phyloP scores from a whole-genome alignment of 106 monocot species.

The Iris macrosiphon region DNA sequence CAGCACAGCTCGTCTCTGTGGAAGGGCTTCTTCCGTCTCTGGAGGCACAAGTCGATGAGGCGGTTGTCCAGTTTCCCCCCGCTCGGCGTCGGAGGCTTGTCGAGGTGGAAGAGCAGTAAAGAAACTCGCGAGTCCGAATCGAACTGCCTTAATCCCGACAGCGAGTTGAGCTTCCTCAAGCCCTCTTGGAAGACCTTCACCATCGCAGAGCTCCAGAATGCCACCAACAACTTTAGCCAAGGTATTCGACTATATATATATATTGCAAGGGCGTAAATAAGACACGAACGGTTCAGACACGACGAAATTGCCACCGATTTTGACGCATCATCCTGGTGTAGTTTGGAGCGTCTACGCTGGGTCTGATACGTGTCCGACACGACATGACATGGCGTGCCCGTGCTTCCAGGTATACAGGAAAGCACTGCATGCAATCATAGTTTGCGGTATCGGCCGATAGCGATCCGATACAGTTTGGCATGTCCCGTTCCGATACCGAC shows the following conservation, averaged over 20 bases:
- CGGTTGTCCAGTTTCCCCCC: constrained; percentile 59
- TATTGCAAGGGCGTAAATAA: too few relatives aligned
- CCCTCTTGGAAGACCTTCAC: constrained; percentile 61
- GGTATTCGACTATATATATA: constrained; percentile 34
- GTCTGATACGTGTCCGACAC: too few relatives aligned
- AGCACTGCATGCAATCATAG: too few relatives aligned
- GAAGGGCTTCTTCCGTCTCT: constrained; percentile 32
- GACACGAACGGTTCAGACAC: too few relatives aligned
- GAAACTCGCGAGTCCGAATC: background rate
- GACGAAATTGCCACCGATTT: too few relatives aligned
- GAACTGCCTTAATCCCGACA: background rate
- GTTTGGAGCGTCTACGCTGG: too few relatives aligned
- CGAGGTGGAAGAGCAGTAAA: constrained; percentile 22
- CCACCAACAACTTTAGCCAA: constrained; percentile 59
- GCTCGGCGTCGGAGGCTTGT: constrained; percentile 19
- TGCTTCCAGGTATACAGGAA: too few relatives aligned
- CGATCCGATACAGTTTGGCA: too few relatives aligned
- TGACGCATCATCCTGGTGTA: too few relatives aligned
- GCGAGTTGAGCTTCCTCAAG: constrained; percentile 19
- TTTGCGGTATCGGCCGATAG: too few relatives aligned
- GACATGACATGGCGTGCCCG: too few relatives aligned
- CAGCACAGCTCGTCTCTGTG: constrained; percentile 16
- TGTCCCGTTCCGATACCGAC: too few relatives aligned
- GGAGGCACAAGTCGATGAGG: constrained; percentile 44
- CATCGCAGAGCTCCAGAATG: constrained; percentile 38